Percentiles rank a stretch among this genome's conserved stretches.
These are phyloP conservation scores for Aspergillus ellipticus DNA, from an alignment of 495 filamentous ascomycete species.

Conservation along the genomic window DNA sequence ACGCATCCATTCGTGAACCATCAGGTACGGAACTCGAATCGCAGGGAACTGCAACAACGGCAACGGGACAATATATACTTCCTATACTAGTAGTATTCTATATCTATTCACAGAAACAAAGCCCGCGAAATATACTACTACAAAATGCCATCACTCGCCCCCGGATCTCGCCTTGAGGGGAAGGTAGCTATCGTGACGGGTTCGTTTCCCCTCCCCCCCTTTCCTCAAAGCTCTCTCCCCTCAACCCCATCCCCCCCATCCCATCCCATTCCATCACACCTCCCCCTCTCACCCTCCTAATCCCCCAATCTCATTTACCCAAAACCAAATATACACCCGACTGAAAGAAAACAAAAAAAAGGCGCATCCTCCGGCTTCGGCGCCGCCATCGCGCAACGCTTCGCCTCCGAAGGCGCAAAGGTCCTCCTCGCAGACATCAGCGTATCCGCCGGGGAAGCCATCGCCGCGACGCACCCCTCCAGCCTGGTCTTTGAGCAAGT, in stretches of 20 bases:
- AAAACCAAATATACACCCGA: background rate
- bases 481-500: constrained; percentile 43
- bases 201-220: constrained; percentile 5
- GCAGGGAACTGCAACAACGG: no score
- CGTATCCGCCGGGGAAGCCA: constrained; percentile 45
- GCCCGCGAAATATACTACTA: background rate
- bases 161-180: constrained; percentile 55
- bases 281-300: no score
- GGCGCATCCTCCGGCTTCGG: constrained; percentile 58
- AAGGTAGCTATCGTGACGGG: constrained; percentile 96
- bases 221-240: constrained; percentile 25
- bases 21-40: no score
- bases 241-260: background rate
- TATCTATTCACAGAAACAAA: background rate
- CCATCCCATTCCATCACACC: no score
- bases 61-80: no score
- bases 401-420: constrained; percentile 54
- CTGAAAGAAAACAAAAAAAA: constrained; percentile 13
- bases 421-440: constrained; percentile 60
- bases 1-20: no score
- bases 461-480: constrained; percentile 37
- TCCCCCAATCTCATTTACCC: no score
- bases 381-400: constrained; percentile 52
- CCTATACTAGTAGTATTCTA: no score
- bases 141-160: constrained; percentile 5